phyloP scores from a whole-genome alignment of 1,139 yeast species.

The Lizanozyma gosingica region DNA sequence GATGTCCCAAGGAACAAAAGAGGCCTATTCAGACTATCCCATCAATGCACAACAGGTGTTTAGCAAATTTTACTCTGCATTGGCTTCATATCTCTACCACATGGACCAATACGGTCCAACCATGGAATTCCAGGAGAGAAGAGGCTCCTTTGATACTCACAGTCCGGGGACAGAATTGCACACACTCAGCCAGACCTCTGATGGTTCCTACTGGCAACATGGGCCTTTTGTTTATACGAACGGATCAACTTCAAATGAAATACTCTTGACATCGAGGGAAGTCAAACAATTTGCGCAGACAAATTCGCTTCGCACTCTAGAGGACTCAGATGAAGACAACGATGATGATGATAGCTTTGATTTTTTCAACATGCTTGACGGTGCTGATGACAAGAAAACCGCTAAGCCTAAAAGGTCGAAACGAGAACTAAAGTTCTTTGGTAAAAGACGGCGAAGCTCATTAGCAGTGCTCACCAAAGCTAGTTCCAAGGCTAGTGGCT shows the following conservation, averaged over 20 bases:
- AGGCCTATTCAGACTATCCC: neutral
- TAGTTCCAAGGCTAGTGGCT: neutral
- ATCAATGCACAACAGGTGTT: neutral
- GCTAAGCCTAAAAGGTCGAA: neutral
- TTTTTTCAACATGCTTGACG: slow-evolving; percentile 7
- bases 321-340: slow-evolving; percentile 2
- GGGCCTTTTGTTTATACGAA: neutral
- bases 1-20: neutral
- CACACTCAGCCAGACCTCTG: neutral
- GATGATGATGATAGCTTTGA: slow-evolving; percentile 11
- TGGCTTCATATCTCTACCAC: neutral
- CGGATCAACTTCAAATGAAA: slow-evolving; percentile 2
- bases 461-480: neutral
- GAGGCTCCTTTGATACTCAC: neutral
- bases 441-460: neutral
- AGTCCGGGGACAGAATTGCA: neutral
- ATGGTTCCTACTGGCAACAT: neutral
- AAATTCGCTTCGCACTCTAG: neutral
- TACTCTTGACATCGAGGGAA: neutral
- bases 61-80: neutral
- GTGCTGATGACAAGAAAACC: neutral
- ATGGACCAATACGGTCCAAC: neutral
- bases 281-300: neutral
- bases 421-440: neutral
- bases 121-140: neutral